Evolutionary conservation across 495 filamentous ascomycete species (phyloP).

Genomic region (Aspergillus nanangensis): DNA sequence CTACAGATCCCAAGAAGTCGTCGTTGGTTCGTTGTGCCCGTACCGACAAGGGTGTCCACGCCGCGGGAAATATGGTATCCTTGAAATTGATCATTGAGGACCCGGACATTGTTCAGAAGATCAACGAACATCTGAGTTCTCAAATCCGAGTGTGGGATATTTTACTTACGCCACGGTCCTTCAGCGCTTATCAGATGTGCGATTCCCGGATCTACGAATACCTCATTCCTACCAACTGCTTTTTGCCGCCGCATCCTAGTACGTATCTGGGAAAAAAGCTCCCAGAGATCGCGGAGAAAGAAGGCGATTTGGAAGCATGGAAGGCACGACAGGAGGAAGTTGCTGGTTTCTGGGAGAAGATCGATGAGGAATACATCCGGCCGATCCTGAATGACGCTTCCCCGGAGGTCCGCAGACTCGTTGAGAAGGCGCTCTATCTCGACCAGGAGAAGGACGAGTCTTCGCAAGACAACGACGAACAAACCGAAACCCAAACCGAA

Average conservation of each 20-base stretch:
- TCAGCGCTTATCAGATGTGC: constrained; percentile 88
- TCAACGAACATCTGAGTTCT: constrained; percentile 76
- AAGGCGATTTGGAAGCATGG: constrained; percentile 63
- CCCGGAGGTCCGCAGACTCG: constrained; percentile 35
- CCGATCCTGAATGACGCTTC: constrained; percentile 61
- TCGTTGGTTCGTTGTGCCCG: constrained; percentile 88
- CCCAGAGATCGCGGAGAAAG: constrained; percentile 64
- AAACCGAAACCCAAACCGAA: constrained; percentile 8
- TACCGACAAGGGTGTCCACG: constrained; percentile 97
- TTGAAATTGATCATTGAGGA: constrained; percentile 96
- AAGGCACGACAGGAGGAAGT: constrained; percentile 70
- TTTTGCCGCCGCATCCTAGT: constrained; percentile 85
- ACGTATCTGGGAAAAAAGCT: constrained; percentile 79
- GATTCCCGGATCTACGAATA: constrained; percentile 97
- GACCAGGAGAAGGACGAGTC: constrained; percentile 17
- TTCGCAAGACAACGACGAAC: constrained; percentile 6
- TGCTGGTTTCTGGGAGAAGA: constrained; percentile 70
- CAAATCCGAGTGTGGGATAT: constrained; percentile 96
- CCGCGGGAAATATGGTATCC: constrained; percentile 92
- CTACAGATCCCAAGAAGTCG: constrained; percentile 93
- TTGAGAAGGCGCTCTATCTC: constrained; percentile 35
- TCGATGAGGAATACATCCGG: constrained; percentile 70
- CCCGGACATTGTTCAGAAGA: constrained; percentile 76
- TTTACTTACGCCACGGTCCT: constrained; percentile 73
- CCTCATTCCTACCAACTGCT: constrained; percentile 83